A percentile compares a stretch with the other conserved stretches of the same genome.
phyloP scores from a whole-genome alignment of 2,329 filamentous ascomycete species.

The Cladophialophora immunda region DNA sequence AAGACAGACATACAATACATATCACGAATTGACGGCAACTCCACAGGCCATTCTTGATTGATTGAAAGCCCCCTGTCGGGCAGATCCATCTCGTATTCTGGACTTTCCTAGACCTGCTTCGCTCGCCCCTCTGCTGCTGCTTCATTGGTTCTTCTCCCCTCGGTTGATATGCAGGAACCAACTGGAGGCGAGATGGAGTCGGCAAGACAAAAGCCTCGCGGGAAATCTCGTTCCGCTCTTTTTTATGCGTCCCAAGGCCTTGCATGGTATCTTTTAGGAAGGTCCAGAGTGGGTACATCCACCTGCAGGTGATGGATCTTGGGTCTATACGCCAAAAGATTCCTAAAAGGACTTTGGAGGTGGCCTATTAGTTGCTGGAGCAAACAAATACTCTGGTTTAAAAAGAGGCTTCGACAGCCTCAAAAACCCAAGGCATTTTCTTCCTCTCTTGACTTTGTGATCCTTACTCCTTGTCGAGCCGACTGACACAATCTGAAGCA shows the following conservation, averaged over 20 bases:
- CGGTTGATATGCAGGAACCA: not conserved
- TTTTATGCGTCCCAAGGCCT: not conserved
- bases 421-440: not conserved
- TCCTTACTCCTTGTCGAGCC: not conserved
- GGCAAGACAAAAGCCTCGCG: not conserved
- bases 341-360: not conserved
- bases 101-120: slow-evolving; percentile 12
- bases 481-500: not conserved
- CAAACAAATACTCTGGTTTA: not conserved
- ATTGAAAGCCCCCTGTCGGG: not conserved
- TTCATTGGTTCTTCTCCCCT: not conserved
- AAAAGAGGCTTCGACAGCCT: not conserved
- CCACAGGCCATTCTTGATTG: not conserved
- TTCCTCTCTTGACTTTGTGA: not conserved
- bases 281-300: slow-evolving; percentile 9
- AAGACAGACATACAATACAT: too few relatives aligned
- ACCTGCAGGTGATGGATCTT: not conserved
- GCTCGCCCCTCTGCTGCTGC: not conserved
- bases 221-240: not conserved
- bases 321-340: not conserved
- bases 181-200: not conserved
- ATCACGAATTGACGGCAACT: not conserved
- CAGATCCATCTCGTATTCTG: slow-evolving; percentile 15
- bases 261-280: slow-evolving; percentile 4
- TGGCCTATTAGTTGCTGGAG: not conserved